These are phyloP conservation scores for Salvia sclarea DNA, from an alignment of 305 asterid genomes.

Conservation along the genomic window DNA sequence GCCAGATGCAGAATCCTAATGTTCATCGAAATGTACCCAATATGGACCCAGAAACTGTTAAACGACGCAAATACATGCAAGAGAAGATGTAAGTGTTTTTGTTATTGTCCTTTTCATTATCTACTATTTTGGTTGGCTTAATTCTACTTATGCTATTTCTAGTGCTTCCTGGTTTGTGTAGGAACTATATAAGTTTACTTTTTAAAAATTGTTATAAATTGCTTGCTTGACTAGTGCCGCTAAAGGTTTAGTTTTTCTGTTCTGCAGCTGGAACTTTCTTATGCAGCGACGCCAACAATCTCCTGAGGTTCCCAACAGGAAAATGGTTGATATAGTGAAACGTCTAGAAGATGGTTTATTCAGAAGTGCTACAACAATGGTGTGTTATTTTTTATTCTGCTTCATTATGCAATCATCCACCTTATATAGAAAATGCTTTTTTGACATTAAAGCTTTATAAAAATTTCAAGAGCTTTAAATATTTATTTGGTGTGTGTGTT, in stretches of 20 bases:
- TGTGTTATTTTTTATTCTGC: conserved; percentile 33
- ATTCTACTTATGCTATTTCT: conserved; percentile 14
- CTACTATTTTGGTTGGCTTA: conserved; percentile 20
- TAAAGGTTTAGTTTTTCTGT: conserved; percentile 35
- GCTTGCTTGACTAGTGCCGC: conserved; percentile 21
- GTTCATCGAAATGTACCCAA: conserved; percentile 46
- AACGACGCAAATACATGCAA: conserved; percentile 56
- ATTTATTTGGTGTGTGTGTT: neutral
- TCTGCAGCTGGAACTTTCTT: conserved; percentile 71
- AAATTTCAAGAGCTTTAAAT: conserved; percentile 14
- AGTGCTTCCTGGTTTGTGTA: neutral
- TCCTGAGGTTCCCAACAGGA: conserved; percentile 56
- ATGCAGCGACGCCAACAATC: conserved; percentile 61
- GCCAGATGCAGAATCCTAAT: conserved; percentile 72
- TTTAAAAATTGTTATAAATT: conserved; percentile 19
- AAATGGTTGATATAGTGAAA: conserved; percentile 68
- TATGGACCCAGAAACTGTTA: conserved; percentile 57
- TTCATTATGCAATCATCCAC: conserved; percentile 21
- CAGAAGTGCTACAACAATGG: conserved; percentile 76
- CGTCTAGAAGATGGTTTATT: conserved; percentile 84
- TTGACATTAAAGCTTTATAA: neutral
- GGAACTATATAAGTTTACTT: neutral
- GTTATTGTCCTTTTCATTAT: neutral
- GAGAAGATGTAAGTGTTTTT: conserved; percentile 62
- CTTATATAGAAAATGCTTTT: neutral